These are phyloP conservation scores for Flaveria ramosissima DNA, from an alignment of 129 eudicot species.

Conservation along the genomic window DNA sequence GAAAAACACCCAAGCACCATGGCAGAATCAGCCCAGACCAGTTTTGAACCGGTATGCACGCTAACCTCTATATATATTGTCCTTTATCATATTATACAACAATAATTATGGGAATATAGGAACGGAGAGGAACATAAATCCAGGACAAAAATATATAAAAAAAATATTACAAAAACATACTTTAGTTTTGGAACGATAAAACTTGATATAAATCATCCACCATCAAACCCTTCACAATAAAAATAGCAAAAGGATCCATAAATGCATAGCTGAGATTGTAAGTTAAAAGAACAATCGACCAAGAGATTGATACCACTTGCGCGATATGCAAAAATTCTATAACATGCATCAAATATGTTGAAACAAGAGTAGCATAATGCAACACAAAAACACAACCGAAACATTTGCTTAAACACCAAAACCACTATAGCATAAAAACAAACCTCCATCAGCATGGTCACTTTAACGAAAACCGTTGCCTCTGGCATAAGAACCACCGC, in stretches of 20 bases:
- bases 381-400: constrained; percentile 27
- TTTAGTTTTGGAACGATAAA: neutral
- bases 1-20: no score
- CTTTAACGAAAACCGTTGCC: constrained; percentile 57
- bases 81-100: no score
- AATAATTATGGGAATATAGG: no score
- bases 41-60: no score
- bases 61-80: no score
- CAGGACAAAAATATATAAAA: no score
- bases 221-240: neutral
- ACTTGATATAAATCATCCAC: neutral
- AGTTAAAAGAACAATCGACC: constrained; percentile 4
- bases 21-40: no score
- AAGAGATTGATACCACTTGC: constrained; percentile 23
- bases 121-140: no score
- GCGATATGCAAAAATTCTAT: constrained; percentile 26
- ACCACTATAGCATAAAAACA: constrained; percentile 12
- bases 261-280: constrained; percentile 16
- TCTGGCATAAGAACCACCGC: constrained; percentile 40
- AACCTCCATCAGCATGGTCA: constrained; percentile 19
- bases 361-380: constrained; percentile 23
- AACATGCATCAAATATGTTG: neutral
- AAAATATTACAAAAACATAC: no score
- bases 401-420: constrained; percentile 20
- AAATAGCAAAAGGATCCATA: neutral